Percentiles rank a stretch among this genome's conserved stretches.
These are phyloP conservation scores for Colletotrichum sp. DNA, from an alignment of 2,329 filamentous ascomycete species.

Conservation along the genomic window DNA sequence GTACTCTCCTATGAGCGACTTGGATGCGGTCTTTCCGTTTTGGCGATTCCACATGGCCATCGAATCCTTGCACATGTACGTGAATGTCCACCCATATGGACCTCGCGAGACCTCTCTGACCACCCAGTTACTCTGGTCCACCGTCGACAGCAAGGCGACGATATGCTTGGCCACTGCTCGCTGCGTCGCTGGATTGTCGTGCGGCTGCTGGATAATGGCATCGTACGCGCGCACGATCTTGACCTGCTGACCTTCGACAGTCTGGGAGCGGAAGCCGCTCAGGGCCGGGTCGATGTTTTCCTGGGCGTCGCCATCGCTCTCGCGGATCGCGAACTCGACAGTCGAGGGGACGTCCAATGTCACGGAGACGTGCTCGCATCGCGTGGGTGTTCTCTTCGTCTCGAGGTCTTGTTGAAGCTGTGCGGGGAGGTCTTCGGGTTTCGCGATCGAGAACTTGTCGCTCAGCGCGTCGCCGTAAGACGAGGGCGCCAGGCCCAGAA, in stretches of 20 bases:
- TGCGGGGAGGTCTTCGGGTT: constrained; percentile 50
- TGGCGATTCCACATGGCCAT: constrained; percentile 55
- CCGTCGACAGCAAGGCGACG: constrained; percentile 42
- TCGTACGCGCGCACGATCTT: constrained; percentile 50
- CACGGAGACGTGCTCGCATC: constrained; percentile 53
- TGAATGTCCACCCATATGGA: constrained; percentile 57
- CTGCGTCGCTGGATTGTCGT: constrained; percentile 53
- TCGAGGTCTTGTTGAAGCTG: constrained; percentile 47
- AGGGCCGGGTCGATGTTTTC: constrained; percentile 42
- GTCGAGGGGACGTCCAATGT: constrained; percentile 52
- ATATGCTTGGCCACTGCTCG: constrained; percentile 55
- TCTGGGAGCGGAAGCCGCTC: constrained; percentile 28
- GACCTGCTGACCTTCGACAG: constrained; percentile 28
- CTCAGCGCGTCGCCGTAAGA: constrained; percentile 27
- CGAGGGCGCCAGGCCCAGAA: constrained; percentile 25
- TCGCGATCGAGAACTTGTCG: constrained; percentile 35
- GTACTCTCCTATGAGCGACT: constrained; percentile 51
- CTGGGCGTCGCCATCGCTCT: constrained; percentile 38
- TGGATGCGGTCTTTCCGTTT: constrained; percentile 43
- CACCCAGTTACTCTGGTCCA: constrained; percentile 56
- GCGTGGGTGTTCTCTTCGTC: constrained; percentile 48
- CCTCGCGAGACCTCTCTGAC: constrained; percentile 48
- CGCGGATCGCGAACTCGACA: constrained; percentile 44
- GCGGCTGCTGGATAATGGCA: constrained; percentile 52
- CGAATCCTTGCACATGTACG: constrained; percentile 59